phyloP scores from a whole-genome alignment of 2,329 filamentous ascomycete species.

The Clarireedia hainanense region DNA sequence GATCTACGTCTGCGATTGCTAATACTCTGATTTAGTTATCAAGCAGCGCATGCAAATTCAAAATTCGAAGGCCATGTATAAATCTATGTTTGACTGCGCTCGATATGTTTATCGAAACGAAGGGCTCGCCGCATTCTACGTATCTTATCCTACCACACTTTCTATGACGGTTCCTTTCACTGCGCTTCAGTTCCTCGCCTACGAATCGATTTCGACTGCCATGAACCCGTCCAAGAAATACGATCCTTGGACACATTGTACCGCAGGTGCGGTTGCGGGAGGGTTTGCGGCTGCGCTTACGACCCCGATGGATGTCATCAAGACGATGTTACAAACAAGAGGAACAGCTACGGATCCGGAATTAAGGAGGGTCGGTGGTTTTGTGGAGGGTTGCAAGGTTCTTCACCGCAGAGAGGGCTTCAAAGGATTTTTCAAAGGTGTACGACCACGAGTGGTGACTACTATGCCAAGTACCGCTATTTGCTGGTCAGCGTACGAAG shows the following conservation, averaged over 20 bases:
- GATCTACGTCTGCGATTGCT: slow-evolving; percentile 6
- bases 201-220: slow-evolving; percentile 89
- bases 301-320: slow-evolving; percentile 95
- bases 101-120: slow-evolving; percentile 80
- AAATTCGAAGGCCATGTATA: slow-evolving; percentile 80
- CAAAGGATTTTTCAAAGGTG: slow-evolving; percentile 84
- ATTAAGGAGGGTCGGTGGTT: slow-evolving; percentile 34
- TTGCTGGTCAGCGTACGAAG: slow-evolving; percentile 80
- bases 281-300: slow-evolving; percentile 90
- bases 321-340: slow-evolving; percentile 91
- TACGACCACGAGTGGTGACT: slow-evolving; percentile 84
- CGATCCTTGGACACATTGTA: slow-evolving; percentile 88
- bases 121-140: slow-evolving; percentile 87
- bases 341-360: slow-evolving; percentile 76
- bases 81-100: slow-evolving; percentile 79
- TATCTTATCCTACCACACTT: slow-evolving; percentile 95
- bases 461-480: slow-evolving; percentile 99
- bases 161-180: slow-evolving; percentile 99
- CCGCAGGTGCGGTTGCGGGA: slow-evolving; percentile 85
- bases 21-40: slow-evolving; percentile 58
- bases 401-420: slow-evolving; percentile 68
- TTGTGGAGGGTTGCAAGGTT: slow-evolving; percentile 24
- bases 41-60: slow-evolving; percentile 99
- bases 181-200: slow-evolving; percentile 92
- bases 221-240: slow-evolving; percentile 85